Base-by-base conservation (phyloP, 306 rosid species). In the Castanospermum australe region DNA sequence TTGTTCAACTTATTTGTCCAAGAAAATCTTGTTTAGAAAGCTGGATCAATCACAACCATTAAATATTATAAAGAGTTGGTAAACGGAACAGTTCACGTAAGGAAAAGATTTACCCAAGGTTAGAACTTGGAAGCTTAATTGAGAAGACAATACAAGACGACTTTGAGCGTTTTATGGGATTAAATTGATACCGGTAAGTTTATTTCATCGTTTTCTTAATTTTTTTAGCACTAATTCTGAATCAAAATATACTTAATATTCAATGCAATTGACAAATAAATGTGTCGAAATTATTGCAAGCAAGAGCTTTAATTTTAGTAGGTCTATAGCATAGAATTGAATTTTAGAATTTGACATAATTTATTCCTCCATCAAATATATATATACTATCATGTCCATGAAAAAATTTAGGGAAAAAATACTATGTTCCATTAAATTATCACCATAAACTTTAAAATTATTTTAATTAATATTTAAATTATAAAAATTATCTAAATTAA, bases 1-100 rank as follows among this genome's bases (percentile, higher is more conserved):
- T 76, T 71, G 82, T 84, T 84, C 79, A 71, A 76, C 73, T 62
- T 80, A 45, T 64, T 48, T 45, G 63, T 51, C 17, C 45, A 60
- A 68, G 7, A 56, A 78, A 73, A 67, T 71, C 45, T 83, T 74
- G 30, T n/a, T 42, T 38, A 47, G 11, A 56, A 47, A 21, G 44
- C 24, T 41, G 15, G 42, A 18, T 48, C 22, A 33, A 42, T 35
- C 55, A 65, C 56, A 70, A 48, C 39, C 79, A 79, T 70, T 55
- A 20, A 71, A 55, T 71, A 59, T 48, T 71, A 25, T 17, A 20
- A 56, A 80, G 85, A 81, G 79, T 81, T 30, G 76, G 76, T 77
- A 60, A 36, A 30, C 39, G 76, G 22, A 73, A 41, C 10, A 38
- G 24, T 62, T 61, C 25, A 32, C 65, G 15, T 11, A 32, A 61